A percentile compares a stretch with the other conserved stretches of the same genome.
Conservation (phyloP, 352 stramenopile genomes). For the Phytophthora fragariaefolia region DNA sequence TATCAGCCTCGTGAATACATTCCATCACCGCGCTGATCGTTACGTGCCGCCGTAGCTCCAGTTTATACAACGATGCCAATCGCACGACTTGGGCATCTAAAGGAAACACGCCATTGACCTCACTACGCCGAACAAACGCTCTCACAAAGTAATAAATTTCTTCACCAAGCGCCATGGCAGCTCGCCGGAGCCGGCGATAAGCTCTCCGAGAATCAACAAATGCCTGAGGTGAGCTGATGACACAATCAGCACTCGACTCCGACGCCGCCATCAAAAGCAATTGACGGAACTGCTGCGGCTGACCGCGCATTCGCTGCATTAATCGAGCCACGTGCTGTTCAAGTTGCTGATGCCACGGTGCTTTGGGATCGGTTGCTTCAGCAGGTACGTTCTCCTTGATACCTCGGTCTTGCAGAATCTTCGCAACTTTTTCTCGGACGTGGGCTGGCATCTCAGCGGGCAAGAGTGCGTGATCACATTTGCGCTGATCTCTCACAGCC, state of each 20-base stretch:
- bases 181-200: constrained; percentile 45
- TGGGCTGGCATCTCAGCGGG: constrained; percentile 27
- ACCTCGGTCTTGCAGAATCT: constrained; percentile 27
- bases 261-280: constrained; percentile 44
- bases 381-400: constrained; percentile 16
- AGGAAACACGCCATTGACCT: constrained; percentile 48
- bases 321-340: constrained; percentile 54
- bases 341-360: constrained; percentile 49
- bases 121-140: constrained; percentile 50
- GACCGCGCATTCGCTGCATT: constrained; percentile 46
- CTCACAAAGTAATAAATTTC: constrained; percentile 50
- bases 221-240: not conserved
- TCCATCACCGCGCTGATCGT: constrained; percentile 57
- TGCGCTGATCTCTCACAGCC: constrained; percentile 34
- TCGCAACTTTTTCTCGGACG: constrained; percentile 32
- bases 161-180: constrained; percentile 51
- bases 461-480: constrained; percentile 33
- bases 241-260: constrained; percentile 23
- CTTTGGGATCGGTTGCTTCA: constrained; percentile 24
- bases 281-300: constrained; percentile 43
- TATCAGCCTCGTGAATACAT: constrained; percentile 30
- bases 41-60: constrained; percentile 63
- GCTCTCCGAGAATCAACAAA: constrained; percentile 36
- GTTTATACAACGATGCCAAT: constrained; percentile 64
- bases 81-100: constrained; percentile 53